These are phyloP conservation scores for Pyrrhoderma lamaoense DNA, from an alignment of 1,284 basidiomycete species.

Conservation along the genomic window DNA sequence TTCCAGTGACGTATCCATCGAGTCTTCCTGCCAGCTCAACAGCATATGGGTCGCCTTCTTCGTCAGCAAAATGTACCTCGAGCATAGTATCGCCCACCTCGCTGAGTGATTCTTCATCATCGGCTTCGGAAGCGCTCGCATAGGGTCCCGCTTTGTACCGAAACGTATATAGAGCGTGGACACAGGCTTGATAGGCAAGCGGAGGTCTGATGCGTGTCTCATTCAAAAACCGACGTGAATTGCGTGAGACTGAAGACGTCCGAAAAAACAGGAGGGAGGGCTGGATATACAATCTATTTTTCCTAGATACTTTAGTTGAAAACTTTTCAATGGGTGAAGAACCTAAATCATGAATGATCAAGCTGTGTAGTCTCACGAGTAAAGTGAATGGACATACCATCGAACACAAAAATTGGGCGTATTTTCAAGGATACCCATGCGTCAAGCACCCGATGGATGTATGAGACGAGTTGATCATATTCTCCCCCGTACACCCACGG, in stretches of 20 bases:
- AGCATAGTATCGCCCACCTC: slow-evolving; percentile 28
- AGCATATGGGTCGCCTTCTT: slow-evolving; percentile 82
- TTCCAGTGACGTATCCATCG: slow-evolving; percentile 69
- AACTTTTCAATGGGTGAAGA: slow-evolving; percentile 71
- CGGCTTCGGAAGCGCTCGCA: slow-evolving; percentile 21
- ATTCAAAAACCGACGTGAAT: slow-evolving; percentile 60
- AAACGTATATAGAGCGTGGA: slow-evolving; percentile 49
- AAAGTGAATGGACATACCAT: neutral
- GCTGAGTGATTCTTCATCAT: slow-evolving; percentile 8
- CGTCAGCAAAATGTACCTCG: slow-evolving; percentile 67
- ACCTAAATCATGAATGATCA: slow-evolving; percentile 37
- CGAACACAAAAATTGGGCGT: slow-evolving; percentile 23
- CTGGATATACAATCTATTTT: slow-evolving; percentile 50
- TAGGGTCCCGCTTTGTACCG: slow-evolving; percentile 21
- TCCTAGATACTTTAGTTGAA: slow-evolving; percentile 55
- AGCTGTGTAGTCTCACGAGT: neutral
- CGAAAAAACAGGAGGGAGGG: slow-evolving; percentile 76
- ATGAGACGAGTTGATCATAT: slow-evolving; percentile 51
- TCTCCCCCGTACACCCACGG: slow-evolving; percentile 87
- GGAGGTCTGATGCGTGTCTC: slow-evolving; percentile 76
- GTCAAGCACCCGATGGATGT: slow-evolving; percentile 48
- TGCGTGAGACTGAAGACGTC: slow-evolving; percentile 66
- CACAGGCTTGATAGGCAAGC: slow-evolving; percentile 53
- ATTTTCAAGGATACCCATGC: slow-evolving; percentile 73
- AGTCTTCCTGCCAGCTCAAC: slow-evolving; percentile 75